A percentile compares a stretch with the other conserved stretches of the same genome.
Evolutionary conservation across 352 stramenopile genomes (phyloP).

Genomic region (Globisporangium cylindrosporum): DNA sequence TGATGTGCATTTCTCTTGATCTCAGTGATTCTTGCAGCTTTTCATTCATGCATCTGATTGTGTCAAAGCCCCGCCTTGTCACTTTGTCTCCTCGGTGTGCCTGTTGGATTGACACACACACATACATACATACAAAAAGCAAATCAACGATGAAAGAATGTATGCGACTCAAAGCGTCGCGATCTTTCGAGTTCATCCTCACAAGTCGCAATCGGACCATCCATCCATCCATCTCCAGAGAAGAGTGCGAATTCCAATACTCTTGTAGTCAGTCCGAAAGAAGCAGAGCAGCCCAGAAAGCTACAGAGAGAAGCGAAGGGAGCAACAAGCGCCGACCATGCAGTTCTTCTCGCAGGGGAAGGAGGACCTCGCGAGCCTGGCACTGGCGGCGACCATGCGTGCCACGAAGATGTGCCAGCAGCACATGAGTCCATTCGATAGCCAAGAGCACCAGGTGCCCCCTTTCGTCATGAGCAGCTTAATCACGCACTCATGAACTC

Average conservation of each 20-base stretch:
- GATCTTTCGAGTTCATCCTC: conserved; percentile 8
- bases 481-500: not conserved
- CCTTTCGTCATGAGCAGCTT: not conserved
- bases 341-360: conserved; percentile 39
- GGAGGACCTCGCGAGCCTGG: conserved; percentile 26
- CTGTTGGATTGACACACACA: not conserved
- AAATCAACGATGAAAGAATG: not conserved
- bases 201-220: not conserved
- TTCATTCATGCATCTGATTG: not conserved
- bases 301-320: not conserved
- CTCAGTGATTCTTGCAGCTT: not conserved
- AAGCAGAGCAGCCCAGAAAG: not conserved
- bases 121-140: not conserved
- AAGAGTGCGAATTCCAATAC: not conserved
- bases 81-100: no score
- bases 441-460: conserved; percentile 31
- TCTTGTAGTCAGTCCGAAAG: not conserved
- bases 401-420: conserved; percentile 27
- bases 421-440: conserved; percentile 21
- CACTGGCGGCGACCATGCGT: conserved; percentile 34
- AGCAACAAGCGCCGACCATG: conserved; percentile 18
- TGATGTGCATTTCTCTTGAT: not conserved
- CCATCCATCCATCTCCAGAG: not conserved
- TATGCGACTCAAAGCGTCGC: conserved; percentile 4
- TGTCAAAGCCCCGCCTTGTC: no score